Conservation (phyloP, 2,329 filamentous ascomycete genomes). For the Teratosphaeria nubilosa region DNA sequence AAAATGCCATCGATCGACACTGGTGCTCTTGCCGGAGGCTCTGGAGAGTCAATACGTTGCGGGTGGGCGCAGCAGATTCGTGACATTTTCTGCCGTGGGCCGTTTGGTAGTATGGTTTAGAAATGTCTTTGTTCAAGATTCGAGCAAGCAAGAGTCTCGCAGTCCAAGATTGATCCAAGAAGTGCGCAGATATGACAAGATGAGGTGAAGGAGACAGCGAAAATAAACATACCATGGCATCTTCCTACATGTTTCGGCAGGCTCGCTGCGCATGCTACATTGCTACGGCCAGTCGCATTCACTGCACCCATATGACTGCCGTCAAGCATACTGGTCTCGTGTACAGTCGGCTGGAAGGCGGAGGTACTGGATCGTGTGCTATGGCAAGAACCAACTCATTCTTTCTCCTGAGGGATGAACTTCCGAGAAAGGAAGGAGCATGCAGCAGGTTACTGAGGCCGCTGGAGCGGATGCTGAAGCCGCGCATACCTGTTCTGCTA, state of each 20-base stretch:
- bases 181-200: neutral
- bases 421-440: no score
- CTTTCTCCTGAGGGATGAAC: no score
- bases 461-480: no score
- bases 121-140: neutral
- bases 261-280: neutral
- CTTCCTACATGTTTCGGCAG: neutral
- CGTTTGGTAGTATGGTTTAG: neutral
- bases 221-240: neutral
- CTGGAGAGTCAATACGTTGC: conserved; percentile 10
- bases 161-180: neutral
- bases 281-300: neutral
- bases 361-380: no score
- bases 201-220: neutral
- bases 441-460: no score
- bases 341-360: neutral
- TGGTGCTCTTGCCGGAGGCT: conserved; percentile 9
- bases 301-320: neutral
- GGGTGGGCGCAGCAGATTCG: conserved; percentile 15
- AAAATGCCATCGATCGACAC: conserved; percentile 14
- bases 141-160: neutral
- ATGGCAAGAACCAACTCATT: no score
- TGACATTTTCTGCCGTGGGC: neutral
- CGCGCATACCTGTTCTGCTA: no score
- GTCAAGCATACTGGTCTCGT: neutral